Evolutionary conservation across 1,284 basidiomycete genomes (phyloP).

Genomic region (Chalciporus sp.): DNA sequence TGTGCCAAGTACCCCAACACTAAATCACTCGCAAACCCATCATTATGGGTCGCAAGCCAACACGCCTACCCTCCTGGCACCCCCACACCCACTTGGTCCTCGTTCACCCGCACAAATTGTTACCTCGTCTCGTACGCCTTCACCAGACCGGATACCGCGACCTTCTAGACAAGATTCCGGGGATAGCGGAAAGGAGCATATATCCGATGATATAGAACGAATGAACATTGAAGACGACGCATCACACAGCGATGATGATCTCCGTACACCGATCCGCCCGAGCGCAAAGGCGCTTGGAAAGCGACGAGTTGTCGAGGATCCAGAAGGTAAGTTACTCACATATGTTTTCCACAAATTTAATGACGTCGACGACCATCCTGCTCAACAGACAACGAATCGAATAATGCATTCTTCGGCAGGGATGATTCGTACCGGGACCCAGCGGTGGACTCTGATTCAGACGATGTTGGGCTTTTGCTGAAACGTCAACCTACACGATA

Average conservation of each 20-base stretch:
- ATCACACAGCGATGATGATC: conserved; percentile 36
- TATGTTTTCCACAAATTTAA: background rate
- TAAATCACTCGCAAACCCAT: conserved; percentile 20
- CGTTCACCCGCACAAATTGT: conserved; percentile 54
- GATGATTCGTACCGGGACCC: conserved; percentile 32
- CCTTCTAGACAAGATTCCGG: conserved; percentile 24
- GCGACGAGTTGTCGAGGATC: conserved; percentile 56
- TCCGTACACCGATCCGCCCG: conserved; percentile 46
- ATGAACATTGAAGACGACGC: conserved; percentile 34
- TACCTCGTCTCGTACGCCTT: conserved; percentile 54
- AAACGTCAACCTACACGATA: conserved; percentile 59
- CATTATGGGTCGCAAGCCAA: conserved; percentile 27
- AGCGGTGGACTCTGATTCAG: conserved; percentile 41
- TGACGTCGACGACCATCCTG: conserved; percentile 1
- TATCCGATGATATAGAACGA: conserved; percentile 26
- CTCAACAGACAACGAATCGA: conserved; percentile 41
- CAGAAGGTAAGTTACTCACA: conserved; percentile 43
- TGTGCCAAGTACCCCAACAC: conserved; percentile 17
- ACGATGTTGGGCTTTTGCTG: conserved; percentile 34
- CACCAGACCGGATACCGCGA: conserved; percentile 41
- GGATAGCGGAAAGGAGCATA: conserved; percentile 25
- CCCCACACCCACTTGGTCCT: conserved; percentile 71
- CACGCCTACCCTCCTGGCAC: conserved; percentile 47
- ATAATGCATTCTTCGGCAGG: conserved; percentile 46
- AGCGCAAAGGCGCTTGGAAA: conserved; percentile 85